Base-by-base conservation (phyloP, 768 basidiomycete species). In the Termitomyces sp. region DNA sequence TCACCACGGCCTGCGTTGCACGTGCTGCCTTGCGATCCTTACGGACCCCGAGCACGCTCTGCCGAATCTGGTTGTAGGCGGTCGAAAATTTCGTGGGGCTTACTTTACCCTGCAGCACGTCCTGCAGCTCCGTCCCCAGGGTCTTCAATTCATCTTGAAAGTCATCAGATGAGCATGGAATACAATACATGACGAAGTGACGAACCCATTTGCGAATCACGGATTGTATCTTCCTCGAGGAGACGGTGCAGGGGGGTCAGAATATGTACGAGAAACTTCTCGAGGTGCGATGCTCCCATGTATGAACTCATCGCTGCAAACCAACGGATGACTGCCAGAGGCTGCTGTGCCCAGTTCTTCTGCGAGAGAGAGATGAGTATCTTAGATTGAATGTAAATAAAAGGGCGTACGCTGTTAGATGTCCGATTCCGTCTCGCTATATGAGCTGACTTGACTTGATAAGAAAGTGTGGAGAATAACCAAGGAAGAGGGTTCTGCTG, bases 381-480 rank as follows among this genome's bases (percentile, higher is more conserved):
- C 48, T 35, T 4, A 56, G 34, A 27, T 10, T 17, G 16, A 42
- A 52, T 17, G 53, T 9, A 25, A 53, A 53, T 47, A 19, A 54
- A 54, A 52, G 21, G 12, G 68, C 82, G 53, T 66, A 87, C 87
- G 47, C 68, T 66, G 21, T 70, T 70, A 14, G 68, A 68, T 7
- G 80, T 71, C 55, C 77, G 79, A 62, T 82, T 89, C 27, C 86
- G 76, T 48, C 90, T 81, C 6, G 80, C 79, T 55, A 92, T 87
- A 65, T 89, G 84, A 5, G 88, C 86, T 5, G 88, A 87, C 34
- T 85, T 83, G 10, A 87, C 82, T 66, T 95, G 89, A 69, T 90
- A 95, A 0, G 96, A 98, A 19, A 98, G 75, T 66, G 90, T 90
- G 23, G 94, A 95, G 77, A 98, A 98, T 34, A 99, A 72, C 95